Evolutionary conservation across 306 rosid genomes (phyloP), one percentile per base, ranked within the genome.

Genomic region (Prunus mume): DNA sequence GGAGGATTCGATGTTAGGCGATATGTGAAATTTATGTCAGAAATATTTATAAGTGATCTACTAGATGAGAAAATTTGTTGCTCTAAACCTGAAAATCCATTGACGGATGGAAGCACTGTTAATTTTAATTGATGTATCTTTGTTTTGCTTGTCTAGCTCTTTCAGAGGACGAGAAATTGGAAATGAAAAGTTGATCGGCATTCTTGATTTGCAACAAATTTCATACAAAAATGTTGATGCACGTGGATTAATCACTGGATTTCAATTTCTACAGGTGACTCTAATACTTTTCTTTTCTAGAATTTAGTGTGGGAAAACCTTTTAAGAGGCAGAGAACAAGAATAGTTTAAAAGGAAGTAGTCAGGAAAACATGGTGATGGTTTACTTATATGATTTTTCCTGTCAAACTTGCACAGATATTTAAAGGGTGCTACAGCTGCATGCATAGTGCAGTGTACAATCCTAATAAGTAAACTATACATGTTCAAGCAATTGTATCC

Each of bases 181-280:
- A 72, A 86, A 90, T 56, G 97, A 94, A 50, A 91, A 87, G 92
- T 49, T 91, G 89, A 85, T 91, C 73, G 93, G 82, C 30, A 58
- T 94, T 83, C 84, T 94, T 75, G 97, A 94, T 84, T 86, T 92
- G 82, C 84, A 92, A 73, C 76, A 85, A 45, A 69, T 94, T 72
- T 13, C 88, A 2, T 87, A 87, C 68, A 90, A 81, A 63, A 94
- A 94, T 72, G 17, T 94, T 27, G 98, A 94, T 76, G 87, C 90
- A 2, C 97, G 97, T 4, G 97, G 83, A 46, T 79, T 91, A 57
- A 94, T 91, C 69, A 94, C 97, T 0, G 98, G 95, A 50, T 94
- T 94, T 83, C 97, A 94, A 76, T 91, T 85, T 73, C 78, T 94
- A 81, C 98, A 94, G 96, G 98, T 91, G 70, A 68, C 32, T 68